Conservation (phyloP, 495 filamentous ascomycete genomes). For the Cryomyces minteri region DNA sequence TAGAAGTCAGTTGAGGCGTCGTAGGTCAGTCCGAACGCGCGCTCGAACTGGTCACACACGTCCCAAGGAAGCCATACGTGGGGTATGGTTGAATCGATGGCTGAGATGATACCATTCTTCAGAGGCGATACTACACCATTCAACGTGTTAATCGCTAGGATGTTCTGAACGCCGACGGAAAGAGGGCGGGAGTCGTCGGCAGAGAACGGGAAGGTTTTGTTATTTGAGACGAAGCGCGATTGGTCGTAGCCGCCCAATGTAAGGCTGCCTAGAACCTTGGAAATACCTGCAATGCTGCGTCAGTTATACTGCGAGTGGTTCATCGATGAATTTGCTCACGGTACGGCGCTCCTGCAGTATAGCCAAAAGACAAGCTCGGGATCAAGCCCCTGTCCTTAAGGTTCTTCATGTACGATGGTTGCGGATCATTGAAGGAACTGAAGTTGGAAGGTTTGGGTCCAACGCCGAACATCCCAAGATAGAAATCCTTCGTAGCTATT, state of each 20-base stretch:
- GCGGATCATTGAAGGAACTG: no score
- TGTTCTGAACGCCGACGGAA: slow-evolving; percentile 15
- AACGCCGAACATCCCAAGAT: slow-evolving; percentile 16
- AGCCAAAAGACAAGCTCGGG: slow-evolving; percentile 13
- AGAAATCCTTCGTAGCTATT: slow-evolving; percentile 13
- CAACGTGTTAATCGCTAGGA: slow-evolving; percentile 11
- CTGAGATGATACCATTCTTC: slow-evolving; percentile 7
- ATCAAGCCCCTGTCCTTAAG: slow-evolving; percentile 9
- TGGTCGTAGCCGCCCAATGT: slow-evolving; percentile 20
- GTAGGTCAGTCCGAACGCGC: slow-evolving; percentile 18
- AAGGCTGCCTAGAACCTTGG: slow-evolving; percentile 10
- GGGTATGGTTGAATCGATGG: slow-evolving; percentile 17
- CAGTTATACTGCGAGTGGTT: not conserved
- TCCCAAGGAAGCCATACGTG: slow-evolving; percentile 17
- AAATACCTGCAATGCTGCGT: not conserved
- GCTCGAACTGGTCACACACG: slow-evolving; percentile 16
- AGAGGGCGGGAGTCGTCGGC: slow-evolving; percentile 8
- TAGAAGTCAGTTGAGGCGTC: slow-evolving; percentile 14
- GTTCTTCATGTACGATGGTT: slow-evolving; percentile 23
- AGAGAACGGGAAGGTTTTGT: slow-evolving; percentile 10
- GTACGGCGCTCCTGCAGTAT: slow-evolving; percentile 19
- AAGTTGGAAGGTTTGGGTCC: slow-evolving; percentile 20
- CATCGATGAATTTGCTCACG: not conserved
- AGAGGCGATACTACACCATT: slow-evolving; percentile 10
- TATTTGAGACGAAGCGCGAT: slow-evolving; percentile 13